Conservation (phyloP, 2,329 filamentous ascomycete species). For the Emmonsia crescens region DNA sequence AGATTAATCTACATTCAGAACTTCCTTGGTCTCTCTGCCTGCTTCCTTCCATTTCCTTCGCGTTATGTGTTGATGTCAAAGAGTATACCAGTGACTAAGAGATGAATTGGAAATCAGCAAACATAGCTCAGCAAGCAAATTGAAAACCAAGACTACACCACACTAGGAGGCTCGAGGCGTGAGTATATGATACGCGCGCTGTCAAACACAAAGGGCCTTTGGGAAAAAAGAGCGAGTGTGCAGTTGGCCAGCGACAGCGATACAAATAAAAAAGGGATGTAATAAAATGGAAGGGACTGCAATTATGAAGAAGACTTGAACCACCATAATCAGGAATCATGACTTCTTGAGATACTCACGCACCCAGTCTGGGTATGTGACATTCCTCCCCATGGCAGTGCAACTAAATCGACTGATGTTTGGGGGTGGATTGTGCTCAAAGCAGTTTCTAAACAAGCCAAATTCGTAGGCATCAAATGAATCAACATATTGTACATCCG, state of each 20-base stretch:
- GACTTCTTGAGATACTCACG: slow-evolving; percentile 5
- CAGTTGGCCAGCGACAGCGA: slow-evolving; percentile 4
- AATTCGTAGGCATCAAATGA: slow-evolving; percentile 7
- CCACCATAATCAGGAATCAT: slow-evolving; percentile 2
- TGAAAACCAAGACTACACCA: slow-evolving; percentile 3
- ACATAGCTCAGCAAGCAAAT: background rate
- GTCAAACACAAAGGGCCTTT: slow-evolving; percentile 4
- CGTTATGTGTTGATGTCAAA: background rate
- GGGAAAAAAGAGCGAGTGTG: slow-evolving; percentile 1
- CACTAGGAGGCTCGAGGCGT: background rate
- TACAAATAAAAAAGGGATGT: slow-evolving; percentile 2
- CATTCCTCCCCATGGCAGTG: slow-evolving; percentile 5
- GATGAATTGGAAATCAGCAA: background rate
- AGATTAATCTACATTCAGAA: background rate
- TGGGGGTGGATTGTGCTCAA: slow-evolving; percentile 7
- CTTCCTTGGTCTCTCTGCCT: background rate
- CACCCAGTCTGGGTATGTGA: slow-evolving; percentile 9
- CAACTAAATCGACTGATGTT: slow-evolving; percentile 7
- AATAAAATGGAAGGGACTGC: slow-evolving; percentile 3
- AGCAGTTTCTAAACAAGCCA: slow-evolving; percentile 7
- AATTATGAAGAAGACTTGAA: slow-evolving; percentile 3
- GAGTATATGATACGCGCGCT: background rate
- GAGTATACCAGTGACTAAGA: background rate
- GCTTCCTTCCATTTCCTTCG: background rate
- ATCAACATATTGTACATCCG: slow-evolving; percentile 3